These are phyloP conservation scores for Phoenix dactylifera DNA, from an alignment of 176 grass and related monocot species.

Conservation along the genomic window DNA sequence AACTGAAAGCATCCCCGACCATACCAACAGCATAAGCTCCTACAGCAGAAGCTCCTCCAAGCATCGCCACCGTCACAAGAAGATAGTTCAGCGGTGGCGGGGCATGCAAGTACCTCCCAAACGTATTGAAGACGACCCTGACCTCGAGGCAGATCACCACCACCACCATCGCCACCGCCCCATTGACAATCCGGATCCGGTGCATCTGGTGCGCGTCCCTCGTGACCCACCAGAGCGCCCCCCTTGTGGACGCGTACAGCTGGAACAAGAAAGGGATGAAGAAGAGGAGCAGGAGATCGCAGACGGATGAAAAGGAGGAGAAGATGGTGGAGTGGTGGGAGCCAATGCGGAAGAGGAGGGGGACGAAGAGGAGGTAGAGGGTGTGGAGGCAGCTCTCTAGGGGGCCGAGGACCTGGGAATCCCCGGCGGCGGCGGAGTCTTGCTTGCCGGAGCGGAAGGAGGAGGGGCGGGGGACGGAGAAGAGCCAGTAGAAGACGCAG, in stretches of 20 bases:
- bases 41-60: slow-evolving; percentile 58
- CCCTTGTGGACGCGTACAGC: slow-evolving; percentile 67
- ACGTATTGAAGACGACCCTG: slow-evolving; percentile 75
- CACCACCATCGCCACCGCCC: slow-evolving; percentile 62
- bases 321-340: slow-evolving; percentile 80
- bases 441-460: slow-evolving; percentile 71
- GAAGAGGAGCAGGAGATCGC: slow-evolving; percentile 82
- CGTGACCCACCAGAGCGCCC: slow-evolving; percentile 79
- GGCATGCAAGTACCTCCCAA: slow-evolving; percentile 82
- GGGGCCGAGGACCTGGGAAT: slow-evolving; percentile 54
- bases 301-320: slow-evolving; percentile 51
- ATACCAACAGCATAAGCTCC: slow-evolving; percentile 79
- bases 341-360: slow-evolving; percentile 53
- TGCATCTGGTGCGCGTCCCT: slow-evolving; percentile 59
- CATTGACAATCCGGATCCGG: slow-evolving; percentile 56
- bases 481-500: slow-evolving; percentile 93
- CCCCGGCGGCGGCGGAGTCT: slow-evolving; percentile 23
- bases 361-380: slow-evolving; percentile 67
- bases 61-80: slow-evolving; percentile 83
- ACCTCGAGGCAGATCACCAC: slow-evolving; percentile 89
- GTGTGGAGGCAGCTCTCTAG: slow-evolving; percentile 80
- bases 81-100: slow-evolving; percentile 87
- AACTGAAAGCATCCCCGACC: slow-evolving; percentile 70
- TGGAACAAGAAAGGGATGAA: slow-evolving; percentile 91
- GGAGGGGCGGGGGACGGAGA: slow-evolving; percentile 65